A percentile compares a stretch with the other conserved stretches of the same genome.
These are phyloP conservation scores for Blastobotrys apis DNA, from an alignment of 1,139 yeast genomes.

Conservation along the genomic window DNA sequence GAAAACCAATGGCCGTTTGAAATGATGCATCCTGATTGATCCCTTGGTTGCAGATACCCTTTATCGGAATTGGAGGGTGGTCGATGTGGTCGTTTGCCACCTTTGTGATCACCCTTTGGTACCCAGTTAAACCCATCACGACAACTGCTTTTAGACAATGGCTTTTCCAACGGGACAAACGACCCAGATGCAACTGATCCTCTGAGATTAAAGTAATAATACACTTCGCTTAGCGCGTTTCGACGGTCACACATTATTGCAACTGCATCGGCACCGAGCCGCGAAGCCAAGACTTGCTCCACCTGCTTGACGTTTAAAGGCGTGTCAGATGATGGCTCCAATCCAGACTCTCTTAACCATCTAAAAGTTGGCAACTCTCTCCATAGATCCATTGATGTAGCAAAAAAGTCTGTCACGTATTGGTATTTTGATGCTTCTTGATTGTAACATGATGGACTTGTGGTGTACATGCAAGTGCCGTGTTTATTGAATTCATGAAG, in stretches of 20 bases:
- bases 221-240: slow-evolving; percentile 61
- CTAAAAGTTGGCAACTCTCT: slow-evolving; percentile 64
- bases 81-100: slow-evolving; percentile 19
- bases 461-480: slow-evolving; percentile 85
- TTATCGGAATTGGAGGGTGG: slow-evolving; percentile 19
- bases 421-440: slow-evolving; percentile 41
- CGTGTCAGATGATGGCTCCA: slow-evolving; percentile 55
- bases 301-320: slow-evolving; percentile 67
- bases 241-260: slow-evolving; percentile 46
- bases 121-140: slow-evolving; percentile 62
- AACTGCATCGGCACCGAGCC: slow-evolving; percentile 29
- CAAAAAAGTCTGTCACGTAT: slow-evolving; percentile 76
- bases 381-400: slow-evolving; percentile 60
- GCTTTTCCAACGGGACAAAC: slow-evolving; percentile 60
- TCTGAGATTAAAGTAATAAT: slow-evolving; percentile 80
- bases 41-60: slow-evolving; percentile 53
- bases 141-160: slow-evolving; percentile 50
- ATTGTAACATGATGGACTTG: slow-evolving; percentile 65
- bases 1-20: slow-evolving; percentile 81
- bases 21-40: slow-evolving; percentile 71
- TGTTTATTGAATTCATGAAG: slow-evolving; percentile 93
- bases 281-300: slow-evolving; percentile 54
- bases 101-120: slow-evolving; percentile 51
- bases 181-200: slow-evolving; percentile 70
- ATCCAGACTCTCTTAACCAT: slow-evolving; percentile 63